Conservation (phyloP, 495 filamentous ascomycete genomes). For the Xylaria flabelliformis region DNA sequence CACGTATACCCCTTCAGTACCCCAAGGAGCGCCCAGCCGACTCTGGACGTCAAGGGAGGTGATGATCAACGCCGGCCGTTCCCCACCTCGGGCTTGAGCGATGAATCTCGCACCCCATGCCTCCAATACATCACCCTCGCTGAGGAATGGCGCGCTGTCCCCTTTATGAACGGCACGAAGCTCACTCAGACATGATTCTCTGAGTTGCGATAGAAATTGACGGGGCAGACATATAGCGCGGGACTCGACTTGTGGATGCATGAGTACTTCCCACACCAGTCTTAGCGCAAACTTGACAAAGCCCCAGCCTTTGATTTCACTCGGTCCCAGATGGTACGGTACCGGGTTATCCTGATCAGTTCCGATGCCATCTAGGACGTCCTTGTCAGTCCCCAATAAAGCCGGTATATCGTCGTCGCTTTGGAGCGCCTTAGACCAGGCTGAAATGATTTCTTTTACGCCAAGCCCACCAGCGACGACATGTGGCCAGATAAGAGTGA, state of each 20-base stretch:
- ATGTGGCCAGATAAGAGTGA: not conserved
- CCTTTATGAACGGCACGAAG: not conserved
- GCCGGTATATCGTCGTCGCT: not conserved
- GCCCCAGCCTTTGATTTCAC: not conserved
- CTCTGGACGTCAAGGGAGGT: not conserved
- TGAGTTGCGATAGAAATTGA: not conserved
- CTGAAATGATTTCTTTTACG: not conserved
- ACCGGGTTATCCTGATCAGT: not conserved
- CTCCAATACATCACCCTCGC: not conserved
- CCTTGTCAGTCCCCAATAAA: not conserved
- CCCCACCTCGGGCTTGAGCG: not conserved
- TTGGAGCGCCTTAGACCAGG: not conserved
- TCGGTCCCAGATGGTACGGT: not conserved
- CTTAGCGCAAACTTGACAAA: not conserved
- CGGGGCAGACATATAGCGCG: not conserved
- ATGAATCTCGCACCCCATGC: not conserved
- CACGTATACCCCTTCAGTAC: not conserved
- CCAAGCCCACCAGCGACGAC: not conserved
- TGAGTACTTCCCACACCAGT: not conserved
- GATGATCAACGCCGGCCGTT: not conserved
- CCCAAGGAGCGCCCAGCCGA: not conserved
- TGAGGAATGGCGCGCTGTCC: not conserved
- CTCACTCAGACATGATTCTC: not conserved
- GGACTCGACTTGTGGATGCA: not conserved
- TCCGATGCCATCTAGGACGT: not conserved